These are phyloP conservation scores for Mycena epipterygia DNA, from an alignment of 768 basidiomycete species.

Conservation along the genomic window DNA sequence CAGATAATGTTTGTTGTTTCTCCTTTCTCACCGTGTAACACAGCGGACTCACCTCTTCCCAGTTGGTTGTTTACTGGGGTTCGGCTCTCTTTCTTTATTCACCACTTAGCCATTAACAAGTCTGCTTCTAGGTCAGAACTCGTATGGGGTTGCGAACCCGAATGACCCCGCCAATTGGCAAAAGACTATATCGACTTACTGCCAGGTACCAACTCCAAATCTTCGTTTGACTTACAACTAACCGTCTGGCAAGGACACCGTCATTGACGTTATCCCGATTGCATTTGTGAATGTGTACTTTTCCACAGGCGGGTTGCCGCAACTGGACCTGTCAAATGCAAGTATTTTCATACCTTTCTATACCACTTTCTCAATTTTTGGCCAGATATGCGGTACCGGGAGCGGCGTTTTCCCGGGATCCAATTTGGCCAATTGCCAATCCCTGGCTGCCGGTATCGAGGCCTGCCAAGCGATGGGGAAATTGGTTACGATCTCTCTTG, in stretches of 20 bases:
- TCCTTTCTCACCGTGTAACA: not conserved
- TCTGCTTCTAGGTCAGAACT: conserved; percentile 63
- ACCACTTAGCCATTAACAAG: conserved; percentile 1
- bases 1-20: conserved; percentile 27
- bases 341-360: too few relatives aligned
- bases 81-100: not conserved
- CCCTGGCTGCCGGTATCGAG: too few relatives aligned
- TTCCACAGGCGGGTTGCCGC: conserved; percentile 14
- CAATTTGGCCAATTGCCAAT: conserved; percentile 71
- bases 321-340: conserved; percentile 34
- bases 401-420: conserved; percentile 68
- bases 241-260: too few relatives aligned
- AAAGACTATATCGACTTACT: conserved; percentile 63
- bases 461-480: too few relatives aligned
- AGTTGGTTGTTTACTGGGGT: conserved; percentile 35
- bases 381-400: conserved; percentile 69
- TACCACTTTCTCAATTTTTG: too few relatives aligned
- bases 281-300: conserved; percentile 27
- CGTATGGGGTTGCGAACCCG: conserved; percentile 65
- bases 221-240: too few relatives aligned
- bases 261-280: conserved; percentile 28
- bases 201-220: too few relatives aligned
- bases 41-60: conserved; percentile 15
- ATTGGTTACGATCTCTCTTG: conserved; percentile 65
- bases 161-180: conserved; percentile 61